These are phyloP conservation scores for Heteromeles arbutifolia DNA, from an alignment of 306 rosid species.

Conservation along the genomic window DNA sequence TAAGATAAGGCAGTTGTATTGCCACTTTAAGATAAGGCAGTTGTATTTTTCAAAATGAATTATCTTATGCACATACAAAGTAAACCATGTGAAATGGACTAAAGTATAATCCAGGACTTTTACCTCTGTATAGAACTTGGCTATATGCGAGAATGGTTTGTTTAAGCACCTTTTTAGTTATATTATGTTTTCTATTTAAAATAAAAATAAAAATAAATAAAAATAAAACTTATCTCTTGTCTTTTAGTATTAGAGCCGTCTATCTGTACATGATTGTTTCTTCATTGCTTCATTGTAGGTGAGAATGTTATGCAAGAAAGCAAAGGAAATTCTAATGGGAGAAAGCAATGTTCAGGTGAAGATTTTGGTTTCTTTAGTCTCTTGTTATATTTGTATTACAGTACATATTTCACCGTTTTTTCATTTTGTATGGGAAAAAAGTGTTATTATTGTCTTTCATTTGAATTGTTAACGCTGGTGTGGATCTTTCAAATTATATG, in stretches of 20 bases:
- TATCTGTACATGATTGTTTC: background rate
- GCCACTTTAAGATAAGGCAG: background rate
- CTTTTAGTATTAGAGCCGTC: background rate
- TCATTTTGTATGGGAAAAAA: background rate
- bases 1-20: too few relatives aligned
- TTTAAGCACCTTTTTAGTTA: background rate
- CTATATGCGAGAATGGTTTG: background rate
- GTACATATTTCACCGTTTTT: constrained; percentile 4
- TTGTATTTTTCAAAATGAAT: background rate
- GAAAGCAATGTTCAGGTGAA: too few relatives aligned
- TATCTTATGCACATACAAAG: background rate
- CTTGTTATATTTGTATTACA: background rate
- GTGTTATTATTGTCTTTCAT: too few relatives aligned
- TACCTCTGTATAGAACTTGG: too few relatives aligned
- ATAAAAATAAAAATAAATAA: too few relatives aligned
- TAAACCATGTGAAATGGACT: background rate
- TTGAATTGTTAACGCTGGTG: too few relatives aligned
- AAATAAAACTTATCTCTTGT: background rate
- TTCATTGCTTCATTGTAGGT: too few relatives aligned
- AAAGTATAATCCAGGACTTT: background rate
- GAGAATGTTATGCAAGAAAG: constrained; percentile 27
- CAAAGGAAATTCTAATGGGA: constrained; percentile 88
- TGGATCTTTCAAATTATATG: too few relatives aligned
- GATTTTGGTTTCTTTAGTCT: background rate
- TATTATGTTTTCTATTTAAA: background rate